Base-by-base conservation (phyloP, 2,329 filamentous ascomycete genomes). In the Thielaviopsis punctulata region DNA sequence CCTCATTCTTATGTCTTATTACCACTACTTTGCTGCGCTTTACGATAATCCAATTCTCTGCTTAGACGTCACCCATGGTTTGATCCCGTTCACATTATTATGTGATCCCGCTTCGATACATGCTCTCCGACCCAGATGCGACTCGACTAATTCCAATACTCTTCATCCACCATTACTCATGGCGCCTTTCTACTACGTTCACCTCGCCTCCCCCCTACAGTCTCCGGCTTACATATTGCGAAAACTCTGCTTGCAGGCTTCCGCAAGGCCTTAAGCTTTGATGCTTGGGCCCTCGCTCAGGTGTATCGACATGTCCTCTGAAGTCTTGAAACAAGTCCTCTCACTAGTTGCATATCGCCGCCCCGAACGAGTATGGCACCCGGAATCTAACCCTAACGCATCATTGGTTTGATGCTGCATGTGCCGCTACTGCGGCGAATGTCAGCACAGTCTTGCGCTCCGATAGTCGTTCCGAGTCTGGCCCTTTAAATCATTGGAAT, bases 341-440 rank as follows among this genome's bases (percentile, higher is more conserved):
- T 64, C 67, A 65, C 69, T 68, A 65, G 66, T 61, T 39, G 27
- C 22, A n/a, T n/a, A n/a, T 41, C 58, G 52, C 58, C 58, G 63
- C 62, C 63, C 63, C 65, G 69, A n/a, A 68, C 68, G 76, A 74
- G 77, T 82, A 78, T 72, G 72, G 71, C 68, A 71, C 68, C 82
- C 80, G 86, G 85, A 89, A 89, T 85, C 89, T 94, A 95, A 94
- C 89, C 89, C 89, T 95, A 95, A 55, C 53, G 41, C 44, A 70
- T 64, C 66, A 71, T 79, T 84, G 84, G 86, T 79, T 76, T 65
- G 41, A 24, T 19, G 44, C 60, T 57, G 19, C 19, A 25, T 44
- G 21, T 23, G 43, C 45, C 45, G n/a, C 24, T n/a, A 5, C 10
- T 7, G 45, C 15, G 24, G n/a, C 19, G 24, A 21, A 33, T 30